Conservation (phyloP, 1,139 yeast species). For the Geotrichum citri-aurantii region DNA sequence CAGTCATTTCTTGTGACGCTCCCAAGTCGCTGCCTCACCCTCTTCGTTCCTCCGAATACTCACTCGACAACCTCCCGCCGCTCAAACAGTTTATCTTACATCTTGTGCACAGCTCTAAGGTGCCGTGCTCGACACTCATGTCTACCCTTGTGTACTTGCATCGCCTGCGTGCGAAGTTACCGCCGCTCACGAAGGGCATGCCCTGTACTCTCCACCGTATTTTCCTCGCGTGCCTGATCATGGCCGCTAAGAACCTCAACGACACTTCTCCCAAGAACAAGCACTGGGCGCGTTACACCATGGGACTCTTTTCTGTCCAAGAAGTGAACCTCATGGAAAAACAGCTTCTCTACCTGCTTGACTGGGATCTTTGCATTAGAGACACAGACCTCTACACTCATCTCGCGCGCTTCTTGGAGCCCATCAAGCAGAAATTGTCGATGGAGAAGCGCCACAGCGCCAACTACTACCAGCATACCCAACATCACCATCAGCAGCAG, state of each 20-base stretch:
- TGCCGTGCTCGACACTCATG: constrained; percentile 93
- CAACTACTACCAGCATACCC: neutral
- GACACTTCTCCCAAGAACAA: constrained; percentile 92
- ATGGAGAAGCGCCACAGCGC: neutral
- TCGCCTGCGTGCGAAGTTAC: constrained; percentile 68
- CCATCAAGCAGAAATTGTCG: constrained; percentile 47
- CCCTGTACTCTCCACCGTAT: constrained; percentile 91
- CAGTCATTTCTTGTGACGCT: constrained; percentile 58
- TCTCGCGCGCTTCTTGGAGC: constrained; percentile 67
- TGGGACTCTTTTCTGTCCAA: constrained; percentile 64
- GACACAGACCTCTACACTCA: constrained; percentile 63
- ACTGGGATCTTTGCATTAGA: constrained; percentile 73
- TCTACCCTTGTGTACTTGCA: constrained; percentile 78
- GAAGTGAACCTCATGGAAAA: constrained; percentile 92
- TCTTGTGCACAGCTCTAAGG: constrained; percentile 74
- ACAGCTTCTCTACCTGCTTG: constrained; percentile 71
- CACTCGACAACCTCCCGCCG: constrained; percentile 33
- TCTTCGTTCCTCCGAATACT: neutral
- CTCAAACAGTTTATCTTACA: constrained; percentile 63
- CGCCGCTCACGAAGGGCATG: constrained; percentile 87
- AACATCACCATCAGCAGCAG: neutral
- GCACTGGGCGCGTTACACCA: constrained; percentile 92
- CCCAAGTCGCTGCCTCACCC: constrained; percentile 14
- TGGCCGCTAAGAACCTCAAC: constrained; percentile 85
- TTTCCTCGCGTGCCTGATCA: constrained; percentile 77